Base-by-base conservation (phyloP, 176 grass and related monocot species). In the Calamus simplicifolius region DNA sequence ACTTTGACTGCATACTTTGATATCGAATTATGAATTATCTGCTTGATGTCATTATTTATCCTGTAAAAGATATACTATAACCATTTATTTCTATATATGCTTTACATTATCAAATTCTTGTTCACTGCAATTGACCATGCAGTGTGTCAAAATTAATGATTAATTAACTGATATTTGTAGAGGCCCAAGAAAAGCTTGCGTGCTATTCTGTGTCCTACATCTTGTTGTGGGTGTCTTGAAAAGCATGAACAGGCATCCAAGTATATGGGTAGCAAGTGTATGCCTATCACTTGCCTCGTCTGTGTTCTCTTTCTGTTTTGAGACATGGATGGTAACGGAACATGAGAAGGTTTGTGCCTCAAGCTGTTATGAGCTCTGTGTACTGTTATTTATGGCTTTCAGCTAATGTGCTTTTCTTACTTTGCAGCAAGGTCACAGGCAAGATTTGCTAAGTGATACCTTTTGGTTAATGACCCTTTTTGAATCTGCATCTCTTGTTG, bases 401-500 rank as follows among this genome's bases (percentile, higher is more conserved):
- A 48, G 48, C 30, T 69, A 48, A 69, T 27, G 49, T 29, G 18
- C 73, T 64, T 70, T 78, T 50, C 13, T 62, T 62, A 65, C 54
- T 81, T 90, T 90, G 78, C 82, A 98, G 93, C 87, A 81, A 85
- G 84, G 77, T 2, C 93, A 98, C 59, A 92, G 82, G 56, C 81
- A 88, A 71, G 87, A 98, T 70, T 65, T 70, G 50, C 75, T 92
- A 18, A 82, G 67, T 73, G 87, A 85, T 66, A 81, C 87, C 62
- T 98, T 98, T 61, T 98, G 93, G 93, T 21, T 80, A 60, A 92
- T 88, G 81, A 83, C 79, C 38, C 92, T 98, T 78, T 88, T 88
- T 6, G 93, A 98, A 77, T 98, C 93, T 4, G 65, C 84, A 51
- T 92, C 84, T 56, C 73, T 81, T 35, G 19, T 88, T 75, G 81